phyloP scores from a whole-genome alignment of 257 asterid species.

The Avicennia marina region DNA sequence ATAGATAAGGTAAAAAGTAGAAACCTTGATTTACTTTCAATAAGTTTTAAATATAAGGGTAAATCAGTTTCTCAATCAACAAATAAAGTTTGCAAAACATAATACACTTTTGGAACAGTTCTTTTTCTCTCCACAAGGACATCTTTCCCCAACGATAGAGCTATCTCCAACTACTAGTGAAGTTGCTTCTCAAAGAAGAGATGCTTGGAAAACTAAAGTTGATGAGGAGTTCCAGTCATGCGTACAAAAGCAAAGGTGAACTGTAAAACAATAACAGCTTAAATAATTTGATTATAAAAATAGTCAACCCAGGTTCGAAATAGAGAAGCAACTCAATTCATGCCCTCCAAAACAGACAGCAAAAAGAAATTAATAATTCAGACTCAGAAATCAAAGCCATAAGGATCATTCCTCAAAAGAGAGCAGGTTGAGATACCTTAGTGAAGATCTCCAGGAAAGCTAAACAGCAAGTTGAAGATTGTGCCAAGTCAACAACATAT shows the following conservation, averaged over 20 bases:
- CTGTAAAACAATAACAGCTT: neutral
- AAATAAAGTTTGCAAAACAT: neutral
- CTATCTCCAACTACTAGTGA: neutral
- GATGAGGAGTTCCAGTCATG: neutral
- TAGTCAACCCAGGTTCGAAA: neutral
- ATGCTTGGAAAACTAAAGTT: neutral
- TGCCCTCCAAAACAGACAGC: constrained; percentile 5
- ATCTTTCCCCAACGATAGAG: neutral
- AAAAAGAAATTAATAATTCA: neutral
- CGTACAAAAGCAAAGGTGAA: neutral
- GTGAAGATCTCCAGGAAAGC: constrained; percentile 13
- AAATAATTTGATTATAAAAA: neutral
- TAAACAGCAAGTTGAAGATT: constrained; percentile 15
- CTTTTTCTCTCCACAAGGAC: constrained; percentile 1
- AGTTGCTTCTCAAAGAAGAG: constrained; percentile 4
- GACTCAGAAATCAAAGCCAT: neutral
- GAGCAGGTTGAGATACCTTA: constrained; percentile 23
- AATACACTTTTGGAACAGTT: neutral
- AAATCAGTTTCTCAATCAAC: neutral
- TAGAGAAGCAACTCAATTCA: neutral
- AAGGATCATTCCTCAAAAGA: neutral
- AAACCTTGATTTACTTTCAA: neutral
- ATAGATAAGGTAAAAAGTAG: neutral
- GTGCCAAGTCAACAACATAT: constrained; percentile 5
- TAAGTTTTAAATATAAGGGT: neutral